Evolutionary conservation across 2,329 filamentous ascomycete species (phyloP).

Genomic region (Trichoderma sp.): DNA sequence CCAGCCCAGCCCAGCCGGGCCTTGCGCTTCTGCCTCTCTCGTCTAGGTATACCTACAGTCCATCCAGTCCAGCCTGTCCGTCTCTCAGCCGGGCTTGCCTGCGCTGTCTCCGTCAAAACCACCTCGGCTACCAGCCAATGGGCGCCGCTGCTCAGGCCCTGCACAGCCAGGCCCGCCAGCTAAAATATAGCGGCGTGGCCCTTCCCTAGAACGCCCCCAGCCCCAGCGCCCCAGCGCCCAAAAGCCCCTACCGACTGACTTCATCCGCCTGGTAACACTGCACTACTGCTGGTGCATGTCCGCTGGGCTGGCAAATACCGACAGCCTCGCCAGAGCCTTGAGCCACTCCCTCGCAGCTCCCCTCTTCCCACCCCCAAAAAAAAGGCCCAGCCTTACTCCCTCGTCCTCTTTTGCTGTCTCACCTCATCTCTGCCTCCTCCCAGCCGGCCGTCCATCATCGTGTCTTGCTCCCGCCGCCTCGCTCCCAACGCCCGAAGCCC

Average conservation of each 20-base stretch:
- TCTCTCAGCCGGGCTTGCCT: conserved; percentile 14
- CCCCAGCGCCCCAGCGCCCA: background rate
- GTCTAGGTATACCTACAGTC: too few species aligned
- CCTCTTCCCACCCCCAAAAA: background rate
- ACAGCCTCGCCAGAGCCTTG: conserved; percentile 25
- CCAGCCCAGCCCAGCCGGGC: background rate
- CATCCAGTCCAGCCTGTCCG: background rate
- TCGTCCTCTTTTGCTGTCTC: conserved; percentile 33
- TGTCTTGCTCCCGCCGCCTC: conserved; percentile 26
- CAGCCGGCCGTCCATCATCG: conserved; percentile 10
- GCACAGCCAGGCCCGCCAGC: conserved; percentile 25
- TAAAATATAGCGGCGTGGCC: conserved; percentile 22
- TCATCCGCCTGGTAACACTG: background rate
- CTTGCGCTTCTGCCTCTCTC: background rate
- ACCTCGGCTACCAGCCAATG: conserved; percentile 37
- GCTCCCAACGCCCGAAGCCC: conserved; percentile 14
- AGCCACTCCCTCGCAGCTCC: conserved; percentile 1
- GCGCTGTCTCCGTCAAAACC: conserved; percentile 5
- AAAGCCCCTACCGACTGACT: background rate
- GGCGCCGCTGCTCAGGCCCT: conserved; percentile 25
- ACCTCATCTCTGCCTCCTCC: conserved; percentile 18
- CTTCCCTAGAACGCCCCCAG: conserved; percentile 8
- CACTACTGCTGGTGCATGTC: too few species aligned
- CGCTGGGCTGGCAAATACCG: background rate
- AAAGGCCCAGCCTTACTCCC: conserved; percentile 26